Base-by-base conservation (phyloP, 495 filamentous ascomycete genomes). In the Chaetomidium leptoderma region DNA sequence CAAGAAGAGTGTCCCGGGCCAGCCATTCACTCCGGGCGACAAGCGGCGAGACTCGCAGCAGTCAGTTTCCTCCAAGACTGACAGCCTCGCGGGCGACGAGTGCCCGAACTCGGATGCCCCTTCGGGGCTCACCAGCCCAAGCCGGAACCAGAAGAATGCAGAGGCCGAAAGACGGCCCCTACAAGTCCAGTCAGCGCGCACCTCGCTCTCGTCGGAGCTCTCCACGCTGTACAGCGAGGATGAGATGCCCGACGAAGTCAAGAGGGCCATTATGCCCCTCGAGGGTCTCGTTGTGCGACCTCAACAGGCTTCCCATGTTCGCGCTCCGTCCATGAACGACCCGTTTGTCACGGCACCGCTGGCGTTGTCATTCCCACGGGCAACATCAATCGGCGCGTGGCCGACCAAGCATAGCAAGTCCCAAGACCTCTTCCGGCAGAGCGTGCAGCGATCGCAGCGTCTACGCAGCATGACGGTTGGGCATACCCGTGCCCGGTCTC, bases 151-250 rank as follows among this genome's bases (percentile, higher is more conserved):
- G 40, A 62, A 61, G n/a, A 64, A 47, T 11, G 57, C 60, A 37
- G 39, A 45, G 10, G 30, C 55, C 14, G 46, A 37, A 13, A 53
- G 65, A 30, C 59, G 53, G 7, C 0, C 44, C 24, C 55, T 44
- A 1, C 50, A 60, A 14, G 54, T 54, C 3, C 54, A 60, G n/a
- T 76, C 74, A 3, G 48, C 50, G 13, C 65, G 64, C 9, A 74
- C 70, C 59, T 67, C 71, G 0, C 32, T 70, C 23, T 76, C 74
- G 6, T 76, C 72, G 3, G 66, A 72, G 11, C 63, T 78, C 10
- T 78, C 75, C 11, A 78, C 74, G 3, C 53, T 78, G 1, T 71
- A 75, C 53, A 78, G 74, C 54, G 72, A 72, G 64, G 74, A 77
- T 52, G 75, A 78, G 55, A 55, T 57, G 60, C 56, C 59, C 1